These are phyloP conservation scores for Mucuna pruriens DNA, from an alignment of 306 rosid genomes.

Conservation along the genomic window DNA sequence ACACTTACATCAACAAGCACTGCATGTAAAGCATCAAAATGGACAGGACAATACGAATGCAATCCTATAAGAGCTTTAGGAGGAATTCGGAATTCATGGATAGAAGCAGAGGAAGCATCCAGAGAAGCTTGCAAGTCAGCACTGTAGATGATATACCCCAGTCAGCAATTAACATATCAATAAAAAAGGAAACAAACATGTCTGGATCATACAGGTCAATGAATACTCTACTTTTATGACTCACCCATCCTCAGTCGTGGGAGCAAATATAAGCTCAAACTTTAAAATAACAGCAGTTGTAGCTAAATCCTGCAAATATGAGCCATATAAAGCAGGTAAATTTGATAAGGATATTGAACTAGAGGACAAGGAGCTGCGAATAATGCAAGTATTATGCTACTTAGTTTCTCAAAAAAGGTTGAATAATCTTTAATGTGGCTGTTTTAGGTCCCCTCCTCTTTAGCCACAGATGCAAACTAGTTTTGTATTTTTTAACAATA, in stretches of 20 bases:
- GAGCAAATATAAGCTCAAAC: conserved; percentile 91
- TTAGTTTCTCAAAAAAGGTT: conserved; percentile 15
- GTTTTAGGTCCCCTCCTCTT: conserved; percentile 12
- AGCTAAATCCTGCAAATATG: conserved; percentile 67
- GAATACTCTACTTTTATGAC: conserved; percentile 32
- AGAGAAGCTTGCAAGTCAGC: conserved; percentile 59
- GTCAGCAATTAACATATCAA: conserved; percentile 42
- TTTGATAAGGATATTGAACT: conserved; percentile 14
- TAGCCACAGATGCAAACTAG: background rate
- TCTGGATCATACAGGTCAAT: conserved; percentile 23
- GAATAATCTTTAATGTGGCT: background rate
- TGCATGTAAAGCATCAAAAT: conserved; percentile 83
- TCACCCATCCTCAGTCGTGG: conserved; percentile 69
- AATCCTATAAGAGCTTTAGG: conserved; percentile 85
- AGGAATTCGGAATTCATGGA: conserved; percentile 89
- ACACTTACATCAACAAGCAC: conserved; percentile 83
- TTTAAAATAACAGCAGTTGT: conserved; percentile 77
- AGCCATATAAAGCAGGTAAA: conserved; percentile 29
- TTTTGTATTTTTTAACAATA: background rate
- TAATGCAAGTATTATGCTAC: background rate
- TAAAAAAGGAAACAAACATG: conserved; percentile 16
- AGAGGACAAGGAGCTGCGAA: background rate
- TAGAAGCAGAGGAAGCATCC: conserved; percentile 68
- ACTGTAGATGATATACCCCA: conserved; percentile 49
- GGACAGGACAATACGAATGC: conserved; percentile 89